Conservation (phyloP, 2,329 filamentous ascomycete species). For the Botrytis tulipae region DNA sequence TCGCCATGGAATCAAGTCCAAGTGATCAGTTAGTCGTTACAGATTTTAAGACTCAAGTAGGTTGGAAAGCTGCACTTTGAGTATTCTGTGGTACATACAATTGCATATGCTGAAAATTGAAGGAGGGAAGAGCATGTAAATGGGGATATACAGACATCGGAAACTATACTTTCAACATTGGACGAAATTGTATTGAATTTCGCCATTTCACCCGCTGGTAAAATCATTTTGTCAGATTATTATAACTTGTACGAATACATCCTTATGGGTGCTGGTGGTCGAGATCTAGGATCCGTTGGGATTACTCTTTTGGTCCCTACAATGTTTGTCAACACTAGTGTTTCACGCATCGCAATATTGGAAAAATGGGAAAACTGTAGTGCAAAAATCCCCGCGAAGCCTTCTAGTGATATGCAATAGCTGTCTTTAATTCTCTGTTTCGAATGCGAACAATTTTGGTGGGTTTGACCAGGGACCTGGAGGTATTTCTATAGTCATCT, state of each 20-base stretch:
- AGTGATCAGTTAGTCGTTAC: too few species aligned
- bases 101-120: too few species aligned
- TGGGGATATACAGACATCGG: conserved; percentile 24
- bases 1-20: too few species aligned
- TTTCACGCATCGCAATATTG: conserved; percentile 20
- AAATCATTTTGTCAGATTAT: conserved; percentile 46
- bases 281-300: conserved; percentile 48
- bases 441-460: conserved; percentile 44
- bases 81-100: too few species aligned
- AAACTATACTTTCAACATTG: conserved; percentile 46
- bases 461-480: conserved; percentile 43
- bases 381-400: conserved; percentile 22
- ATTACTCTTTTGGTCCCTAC: conserved; percentile 42
- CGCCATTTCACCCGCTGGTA: conserved; percentile 46
- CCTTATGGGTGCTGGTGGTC: conserved; percentile 35
- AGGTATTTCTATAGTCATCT: conserved; percentile 29
- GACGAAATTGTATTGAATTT: conserved; percentile 52
- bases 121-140: too few species aligned
- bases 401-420: background rate
- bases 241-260: conserved; percentile 52
- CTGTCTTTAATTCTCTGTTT: conserved; percentile 1
- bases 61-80: too few species aligned
- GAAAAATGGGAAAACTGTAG: conserved; percentile 44
- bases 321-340: background rate
- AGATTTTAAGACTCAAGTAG: too few species aligned